A percentile compares a stretch with the other conserved stretches of the same genome.
These are phyloP conservation scores for Botrytis porri DNA, from an alignment of 2,329 filamentous ascomycete genomes.

Conservation along the genomic window DNA sequence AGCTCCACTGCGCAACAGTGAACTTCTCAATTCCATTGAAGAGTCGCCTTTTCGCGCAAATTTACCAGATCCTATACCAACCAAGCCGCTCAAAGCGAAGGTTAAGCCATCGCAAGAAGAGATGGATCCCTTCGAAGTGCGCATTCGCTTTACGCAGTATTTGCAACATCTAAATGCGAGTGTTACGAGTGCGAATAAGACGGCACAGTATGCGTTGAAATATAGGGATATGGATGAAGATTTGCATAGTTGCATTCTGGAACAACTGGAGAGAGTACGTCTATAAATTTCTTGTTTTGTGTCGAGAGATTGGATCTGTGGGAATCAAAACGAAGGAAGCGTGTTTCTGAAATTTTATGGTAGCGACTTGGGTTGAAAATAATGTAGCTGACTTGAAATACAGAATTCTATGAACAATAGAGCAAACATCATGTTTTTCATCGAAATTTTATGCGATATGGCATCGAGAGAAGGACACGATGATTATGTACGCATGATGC, in stretches of 20 bases:
- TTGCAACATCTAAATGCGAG: slow-evolving; percentile 90
- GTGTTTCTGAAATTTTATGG: background rate
- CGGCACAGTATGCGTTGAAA: slow-evolving; percentile 90
- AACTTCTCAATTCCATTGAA: background rate
- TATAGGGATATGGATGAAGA: slow-evolving; percentile 96
- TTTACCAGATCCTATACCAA: slow-evolving; percentile 15
- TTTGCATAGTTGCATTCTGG: slow-evolving; percentile 92
- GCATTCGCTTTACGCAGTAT: slow-evolving; percentile 91
- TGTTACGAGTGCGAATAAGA: slow-evolving; percentile 84
- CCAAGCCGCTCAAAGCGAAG: background rate
- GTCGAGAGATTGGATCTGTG: background rate
- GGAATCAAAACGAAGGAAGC: no score
- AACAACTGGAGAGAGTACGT: slow-evolving; percentile 81
- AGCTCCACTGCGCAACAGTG: background rate
- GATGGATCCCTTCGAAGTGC: slow-evolving; percentile 87
- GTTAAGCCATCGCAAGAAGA: slow-evolving; percentile 7
- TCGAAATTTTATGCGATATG: slow-evolving; percentile 85
- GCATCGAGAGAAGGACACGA: slow-evolving; percentile 61
- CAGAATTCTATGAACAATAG: slow-evolving; percentile 94
- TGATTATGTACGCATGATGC: slow-evolving; percentile 90
- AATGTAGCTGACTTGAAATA: slow-evolving; percentile 9
- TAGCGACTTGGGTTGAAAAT: background rate
- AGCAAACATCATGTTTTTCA: slow-evolving; percentile 99
- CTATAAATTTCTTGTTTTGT: background rate
- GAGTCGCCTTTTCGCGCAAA: background rate